phyloP scores from a whole-genome alignment of 495 filamentous ascomycete species.

The Pyrenula aspistea region DNA sequence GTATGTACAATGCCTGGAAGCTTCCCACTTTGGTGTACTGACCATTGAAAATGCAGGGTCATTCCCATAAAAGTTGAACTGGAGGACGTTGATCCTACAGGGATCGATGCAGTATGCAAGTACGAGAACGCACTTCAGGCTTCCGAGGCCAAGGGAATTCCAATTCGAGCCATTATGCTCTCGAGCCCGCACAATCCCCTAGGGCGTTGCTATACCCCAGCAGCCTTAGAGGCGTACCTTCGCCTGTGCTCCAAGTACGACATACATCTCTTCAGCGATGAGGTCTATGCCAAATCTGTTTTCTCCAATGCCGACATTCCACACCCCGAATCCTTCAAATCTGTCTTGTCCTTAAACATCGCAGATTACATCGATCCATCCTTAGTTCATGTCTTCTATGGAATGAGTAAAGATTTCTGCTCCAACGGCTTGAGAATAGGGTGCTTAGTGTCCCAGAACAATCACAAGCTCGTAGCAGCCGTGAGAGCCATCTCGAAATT shows the following conservation, averaged over 20 bases:
- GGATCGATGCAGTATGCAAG: constrained; percentile 22
- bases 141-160: constrained; percentile 13
- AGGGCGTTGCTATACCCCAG: constrained; percentile 40
- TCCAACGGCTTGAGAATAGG: constrained; percentile 44
- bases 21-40: no score
- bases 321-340: constrained; percentile 29
- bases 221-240: constrained; percentile 32
- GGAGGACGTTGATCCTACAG: constrained; percentile 31
- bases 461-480: constrained; percentile 6
- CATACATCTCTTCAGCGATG: constrained; percentile 52
- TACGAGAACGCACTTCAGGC: constrained; percentile 25
- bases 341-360: constrained; percentile 35
- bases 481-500: constrained; percentile 1
- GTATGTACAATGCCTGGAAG: constrained; percentile 4
- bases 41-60: background rate
- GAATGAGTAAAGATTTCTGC: constrained; percentile 50
- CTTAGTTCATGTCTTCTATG: constrained; percentile 47
- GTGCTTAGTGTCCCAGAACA: constrained; percentile 34
- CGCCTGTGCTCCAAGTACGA: constrained; percentile 38
- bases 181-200: constrained; percentile 53
- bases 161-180: constrained; percentile 38
- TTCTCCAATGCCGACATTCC: constrained; percentile 26
- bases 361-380: constrained; percentile 33
- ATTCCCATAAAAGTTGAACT: constrained; percentile 29
- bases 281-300: constrained; percentile 48